A percentile compares a stretch with the other conserved stretches of the same genome.
Conservation (phyloP, 768 basidiomycete species). For the Leccinum arenicola region DNA sequence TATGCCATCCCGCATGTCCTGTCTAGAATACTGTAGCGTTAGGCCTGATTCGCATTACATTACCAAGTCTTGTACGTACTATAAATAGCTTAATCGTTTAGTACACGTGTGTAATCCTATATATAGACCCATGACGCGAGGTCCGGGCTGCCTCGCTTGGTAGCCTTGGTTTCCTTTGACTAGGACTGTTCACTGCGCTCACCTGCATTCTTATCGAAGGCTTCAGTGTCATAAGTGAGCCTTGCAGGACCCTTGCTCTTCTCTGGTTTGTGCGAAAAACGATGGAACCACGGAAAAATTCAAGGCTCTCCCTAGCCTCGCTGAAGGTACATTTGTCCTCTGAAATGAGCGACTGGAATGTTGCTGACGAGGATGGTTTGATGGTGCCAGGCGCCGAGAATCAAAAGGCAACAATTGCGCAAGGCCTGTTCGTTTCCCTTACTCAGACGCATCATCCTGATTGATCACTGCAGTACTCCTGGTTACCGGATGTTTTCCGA, state of each 20-base stretch:
- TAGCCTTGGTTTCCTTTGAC: background rate
- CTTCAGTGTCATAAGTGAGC: slow-evolving; percentile 1
- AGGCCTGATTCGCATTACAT: background rate
- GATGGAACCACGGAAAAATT: slow-evolving; percentile 26
- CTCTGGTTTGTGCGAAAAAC: background rate
- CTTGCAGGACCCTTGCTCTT: background rate
- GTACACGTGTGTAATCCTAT: slow-evolving; percentile 2
- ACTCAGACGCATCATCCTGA: background rate
- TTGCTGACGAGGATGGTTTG: background rate
- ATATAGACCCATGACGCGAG: background rate
- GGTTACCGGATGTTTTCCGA: slow-evolving; percentile 86
- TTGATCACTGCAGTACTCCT: slow-evolving; percentile 59
- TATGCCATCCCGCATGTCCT: slow-evolving; percentile 10
- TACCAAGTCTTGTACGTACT: background rate
- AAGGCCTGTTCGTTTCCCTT: slow-evolving; percentile 35
- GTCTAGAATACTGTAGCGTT: background rate
- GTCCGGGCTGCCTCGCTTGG: background rate
- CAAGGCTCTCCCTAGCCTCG: slow-evolving; percentile 16
- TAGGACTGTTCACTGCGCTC: background rate
- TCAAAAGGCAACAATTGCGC: slow-evolving; percentile 52
- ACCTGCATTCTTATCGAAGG: background rate
- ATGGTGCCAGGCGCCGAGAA: slow-evolving; percentile 36
- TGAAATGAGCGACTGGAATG: background rate
- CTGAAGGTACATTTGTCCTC: slow-evolving; percentile 23
- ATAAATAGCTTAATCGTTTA: slow-evolving; percentile 4